Conservation (phyloP, 2,329 filamentous ascomycete genomes). For the Aspergillus sp. region DNA sequence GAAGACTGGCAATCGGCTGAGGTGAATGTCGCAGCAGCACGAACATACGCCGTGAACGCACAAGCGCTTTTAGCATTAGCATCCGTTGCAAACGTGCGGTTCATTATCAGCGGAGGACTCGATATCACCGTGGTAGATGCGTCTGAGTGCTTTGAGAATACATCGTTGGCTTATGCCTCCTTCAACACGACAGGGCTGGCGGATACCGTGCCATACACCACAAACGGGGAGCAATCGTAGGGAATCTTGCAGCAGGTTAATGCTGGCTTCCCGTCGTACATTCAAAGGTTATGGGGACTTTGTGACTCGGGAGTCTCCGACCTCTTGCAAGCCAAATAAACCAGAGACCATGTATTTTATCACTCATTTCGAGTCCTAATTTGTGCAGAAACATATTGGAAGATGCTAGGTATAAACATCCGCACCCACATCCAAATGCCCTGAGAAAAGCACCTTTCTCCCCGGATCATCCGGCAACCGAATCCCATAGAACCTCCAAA, state of each 20-base stretch:
- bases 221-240: background rate
- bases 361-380: too few species aligned
- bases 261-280: background rate
- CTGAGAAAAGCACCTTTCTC: slow-evolving; percentile 6
- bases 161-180: background rate
- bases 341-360: too few species aligned
- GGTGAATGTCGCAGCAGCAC: background rate
- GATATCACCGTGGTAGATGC: background rate
- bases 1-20: background rate
- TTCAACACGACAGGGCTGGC: background rate
- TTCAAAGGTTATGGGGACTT: background rate
- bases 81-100: background rate
- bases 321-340: too few species aligned
- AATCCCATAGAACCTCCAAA: slow-evolving; percentile 15
- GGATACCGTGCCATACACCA: background rate
- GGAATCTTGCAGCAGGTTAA: background rate
- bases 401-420: too few species aligned
- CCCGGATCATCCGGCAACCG: slow-evolving; percentile 15
- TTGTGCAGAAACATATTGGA: too few species aligned
- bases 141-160: background rate
- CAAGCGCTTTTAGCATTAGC: background rate
- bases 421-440: slow-evolving; percentile 4
- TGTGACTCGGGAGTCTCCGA: background rate
- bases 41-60: background rate
- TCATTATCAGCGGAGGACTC: background rate